phyloP scores from a whole-genome alignment of 345 rosid genomes.

The Gossypium longicalyx region DNA sequence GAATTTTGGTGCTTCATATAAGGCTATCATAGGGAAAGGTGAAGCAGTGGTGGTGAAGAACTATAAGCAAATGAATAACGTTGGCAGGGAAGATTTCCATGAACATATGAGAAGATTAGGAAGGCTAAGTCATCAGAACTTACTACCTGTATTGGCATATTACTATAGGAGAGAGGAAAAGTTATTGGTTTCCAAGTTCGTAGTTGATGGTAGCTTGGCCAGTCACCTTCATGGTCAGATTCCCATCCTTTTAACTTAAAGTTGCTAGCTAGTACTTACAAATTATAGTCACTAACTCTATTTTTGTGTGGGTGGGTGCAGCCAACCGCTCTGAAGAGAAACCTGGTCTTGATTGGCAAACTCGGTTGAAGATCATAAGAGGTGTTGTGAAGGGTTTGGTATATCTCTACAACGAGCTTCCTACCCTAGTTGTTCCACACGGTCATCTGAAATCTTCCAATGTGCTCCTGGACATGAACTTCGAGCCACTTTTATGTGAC shows the following conservation, averaged over 20 bases:
- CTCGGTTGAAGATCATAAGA: slow-evolving; percentile 54
- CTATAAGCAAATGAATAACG: slow-evolving; percentile 67
- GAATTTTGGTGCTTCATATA: slow-evolving; percentile 71
- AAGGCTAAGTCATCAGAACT: slow-evolving; percentile 52
- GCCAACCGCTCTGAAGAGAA: slow-evolving; percentile 47
- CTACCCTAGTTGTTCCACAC: slow-evolving; percentile 48
- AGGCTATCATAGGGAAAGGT: slow-evolving; percentile 40
- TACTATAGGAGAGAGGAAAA: slow-evolving; percentile 75
- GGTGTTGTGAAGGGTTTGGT: slow-evolving; percentile 63
- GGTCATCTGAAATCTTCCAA: slow-evolving; percentile 84
- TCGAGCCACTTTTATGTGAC: slow-evolving; percentile 52
- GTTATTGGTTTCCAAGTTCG: slow-evolving; percentile 52
- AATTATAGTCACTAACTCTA: background rate
- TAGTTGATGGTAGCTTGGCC: slow-evolving; percentile 59
- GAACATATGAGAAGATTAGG: slow-evolving; percentile 68
- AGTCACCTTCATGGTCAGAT: slow-evolving; percentile 64
- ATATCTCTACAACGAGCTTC: slow-evolving; percentile 57
- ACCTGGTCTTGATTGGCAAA: slow-evolving; percentile 56
- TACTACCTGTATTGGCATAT: slow-evolving; percentile 51
- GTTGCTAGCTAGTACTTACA: background rate
- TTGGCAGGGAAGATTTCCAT: slow-evolving; percentile 62
- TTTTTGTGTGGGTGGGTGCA: slow-evolving; percentile 14
- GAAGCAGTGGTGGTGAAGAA: slow-evolving; percentile 63
- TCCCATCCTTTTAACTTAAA: no score
- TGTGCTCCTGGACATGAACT: slow-evolving; percentile 48